Evolutionary conservation across 139 green algal species (phyloP).

Genomic region (Prasinococcaceae sp.): DNA sequence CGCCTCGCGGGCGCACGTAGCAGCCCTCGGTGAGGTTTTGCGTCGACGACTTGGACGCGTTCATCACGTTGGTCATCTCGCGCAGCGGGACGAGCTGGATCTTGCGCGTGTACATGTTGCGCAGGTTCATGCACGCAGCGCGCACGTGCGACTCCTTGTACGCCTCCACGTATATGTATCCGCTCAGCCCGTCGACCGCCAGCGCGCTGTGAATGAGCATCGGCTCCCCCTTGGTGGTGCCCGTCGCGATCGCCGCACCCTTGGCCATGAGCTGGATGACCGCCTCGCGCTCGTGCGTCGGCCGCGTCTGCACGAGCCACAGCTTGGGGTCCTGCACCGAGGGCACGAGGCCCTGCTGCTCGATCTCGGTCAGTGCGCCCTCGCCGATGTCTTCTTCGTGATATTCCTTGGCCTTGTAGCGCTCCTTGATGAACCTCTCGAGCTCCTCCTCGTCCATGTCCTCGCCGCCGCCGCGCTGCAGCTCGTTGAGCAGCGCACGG

Average conservation of each 20-base stretch:
- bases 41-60: conserved; percentile 23
- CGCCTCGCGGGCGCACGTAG: conserved; percentile 67
- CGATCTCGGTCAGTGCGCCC: conserved; percentile 43
- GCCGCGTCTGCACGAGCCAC: conserved; percentile 36
- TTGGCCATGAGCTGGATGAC: conserved; percentile 84
- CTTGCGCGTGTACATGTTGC: conserved; percentile 48
- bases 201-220: conserved; percentile 82
- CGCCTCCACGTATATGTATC: conserved; percentile 90
- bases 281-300: conserved; percentile 61
- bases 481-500: conserved; percentile 15
- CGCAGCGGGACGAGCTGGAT: conserved; percentile 64
- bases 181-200: conserved; percentile 80
- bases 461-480: conserved; percentile 39
- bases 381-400: conserved; percentile 17
- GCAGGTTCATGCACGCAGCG: conserved; percentile 50
- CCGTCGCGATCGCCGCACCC: too few relatives aligned
- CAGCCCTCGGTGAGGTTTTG: conserved; percentile 24
- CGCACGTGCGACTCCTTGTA: conserved; percentile 74
- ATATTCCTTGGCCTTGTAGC: conserved; percentile 42
- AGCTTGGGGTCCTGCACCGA: conserved; percentile 81
- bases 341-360: conserved; percentile 79
- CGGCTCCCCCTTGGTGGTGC: conserved; percentile 36
- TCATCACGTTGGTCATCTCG: conserved; percentile 85
- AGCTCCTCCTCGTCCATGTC: conserved; percentile 62
- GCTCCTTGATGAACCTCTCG: conserved; percentile 57